A percentile compares a stretch with the other conserved stretches of the same genome.
Conservation (phyloP, 345 rosid genomes). For the Populus tremula region DNA sequence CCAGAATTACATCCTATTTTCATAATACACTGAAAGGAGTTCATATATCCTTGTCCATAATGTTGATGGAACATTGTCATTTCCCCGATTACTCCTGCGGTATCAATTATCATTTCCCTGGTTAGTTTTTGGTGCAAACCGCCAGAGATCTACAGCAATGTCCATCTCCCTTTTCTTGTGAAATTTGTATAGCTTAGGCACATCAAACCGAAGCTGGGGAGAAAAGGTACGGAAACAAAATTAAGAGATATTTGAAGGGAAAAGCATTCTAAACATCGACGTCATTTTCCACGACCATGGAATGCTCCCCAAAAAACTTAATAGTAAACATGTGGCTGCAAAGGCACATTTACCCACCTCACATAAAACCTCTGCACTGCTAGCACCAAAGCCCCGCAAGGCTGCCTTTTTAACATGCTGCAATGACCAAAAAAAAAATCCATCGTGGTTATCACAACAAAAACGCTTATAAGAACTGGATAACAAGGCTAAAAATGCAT, state of each 20-base stretch:
- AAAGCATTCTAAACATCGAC: background rate
- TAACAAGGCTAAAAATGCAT: background rate
- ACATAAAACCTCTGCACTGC: conserved; percentile 81
- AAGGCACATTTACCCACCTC: conserved; percentile 49
- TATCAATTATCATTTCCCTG: conserved; percentile 11
- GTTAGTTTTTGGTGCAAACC: conserved; percentile 59
- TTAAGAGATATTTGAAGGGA: background rate
- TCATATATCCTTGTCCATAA: background rate
- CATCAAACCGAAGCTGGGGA: conserved; percentile 68
- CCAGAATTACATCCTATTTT: background rate
- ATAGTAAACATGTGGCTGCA: background rate
- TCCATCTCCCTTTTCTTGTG: conserved; percentile 85
- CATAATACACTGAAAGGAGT: background rate
- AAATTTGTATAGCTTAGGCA: conserved; percentile 80
- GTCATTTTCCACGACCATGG: no score
- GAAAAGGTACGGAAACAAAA: background rate
- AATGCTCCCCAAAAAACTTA: background rate
- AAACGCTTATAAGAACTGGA: background rate
- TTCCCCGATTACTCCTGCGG: no score
- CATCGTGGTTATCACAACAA: background rate
- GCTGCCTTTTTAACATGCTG: conserved; percentile 83
- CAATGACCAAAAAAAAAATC: background rate
- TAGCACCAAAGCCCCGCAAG: conserved; percentile 66
- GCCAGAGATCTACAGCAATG: conserved; percentile 94
- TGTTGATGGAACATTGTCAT: background rate